phyloP scores from a whole-genome alignment of 257 asterid genomes.

The Fraxinus excelsior region DNA sequence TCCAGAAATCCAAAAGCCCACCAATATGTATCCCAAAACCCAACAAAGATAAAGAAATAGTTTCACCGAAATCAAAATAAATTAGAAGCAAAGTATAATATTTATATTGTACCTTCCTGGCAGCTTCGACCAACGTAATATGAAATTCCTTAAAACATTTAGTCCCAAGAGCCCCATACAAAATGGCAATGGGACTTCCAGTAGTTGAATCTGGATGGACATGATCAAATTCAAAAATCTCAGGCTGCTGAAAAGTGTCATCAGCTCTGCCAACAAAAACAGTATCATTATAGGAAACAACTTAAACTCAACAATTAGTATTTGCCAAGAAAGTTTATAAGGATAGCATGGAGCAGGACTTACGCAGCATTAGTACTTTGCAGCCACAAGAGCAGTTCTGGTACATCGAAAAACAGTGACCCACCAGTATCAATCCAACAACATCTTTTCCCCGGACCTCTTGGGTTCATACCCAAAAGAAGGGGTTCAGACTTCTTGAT shows the following conservation, averaged over 20 bases:
- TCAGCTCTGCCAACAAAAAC: slow-evolving; percentile 51
- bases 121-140: slow-evolving; percentile 63
- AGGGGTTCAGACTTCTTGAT: slow-evolving; percentile 44
- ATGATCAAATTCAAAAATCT: slow-evolving; percentile 93
- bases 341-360: slow-evolving; percentile 39
- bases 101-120: slow-evolving; percentile 56
- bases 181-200: slow-evolving; percentile 69
- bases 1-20: slow-evolving; percentile 8
- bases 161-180: slow-evolving; percentile 94
- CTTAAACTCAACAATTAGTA: slow-evolving; percentile 17
- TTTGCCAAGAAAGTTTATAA: slow-evolving; percentile 5
- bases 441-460: slow-evolving; percentile 63
- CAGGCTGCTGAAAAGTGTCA: slow-evolving; percentile 82
- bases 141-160: slow-evolving; percentile 89
- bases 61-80: slow-evolving; percentile 9
- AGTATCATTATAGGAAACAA: slow-evolving; percentile 16
- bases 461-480: slow-evolving; percentile 48
- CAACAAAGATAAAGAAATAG: slow-evolving; percentile 8
- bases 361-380: slow-evolving; percentile 57
- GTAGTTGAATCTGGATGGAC: slow-evolving; percentile 77
- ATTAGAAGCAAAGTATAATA: slow-evolving; percentile 14
- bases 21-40: background rate
- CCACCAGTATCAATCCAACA: slow-evolving; percentile 98
- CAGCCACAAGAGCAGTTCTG: slow-evolving; percentile 71
- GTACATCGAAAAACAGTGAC: slow-evolving; percentile 62